These are phyloP conservation scores for Podila epicladia DNA, from an alignment of 192 early-diverging fungal genomes.

Conservation along the genomic window DNA sequence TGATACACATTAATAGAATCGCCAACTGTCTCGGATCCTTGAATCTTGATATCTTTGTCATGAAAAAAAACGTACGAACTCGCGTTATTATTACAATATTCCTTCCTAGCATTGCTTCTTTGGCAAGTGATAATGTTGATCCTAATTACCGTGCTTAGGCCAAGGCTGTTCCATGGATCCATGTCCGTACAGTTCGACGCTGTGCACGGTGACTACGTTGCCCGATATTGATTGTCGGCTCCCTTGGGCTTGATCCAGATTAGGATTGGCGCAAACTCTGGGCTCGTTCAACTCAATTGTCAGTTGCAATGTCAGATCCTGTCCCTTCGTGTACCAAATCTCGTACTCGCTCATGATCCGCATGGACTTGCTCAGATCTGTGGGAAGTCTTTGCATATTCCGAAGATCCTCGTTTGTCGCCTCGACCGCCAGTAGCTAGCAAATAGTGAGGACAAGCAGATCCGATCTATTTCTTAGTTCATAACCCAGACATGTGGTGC, in stretches of 20 bases:
- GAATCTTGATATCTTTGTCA: neutral
- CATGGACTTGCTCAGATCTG: neutral
- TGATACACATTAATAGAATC: neutral
- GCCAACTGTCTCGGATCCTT: neutral
- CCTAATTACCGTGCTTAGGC: neutral
- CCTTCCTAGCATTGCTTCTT: neutral
- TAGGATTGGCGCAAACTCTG: neutral
- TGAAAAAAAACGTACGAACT: neutral
- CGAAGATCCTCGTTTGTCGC: neutral
- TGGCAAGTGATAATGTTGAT: too few species aligned
- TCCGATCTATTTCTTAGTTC: neutral
- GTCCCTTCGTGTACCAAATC: neutral
- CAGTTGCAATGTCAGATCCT: neutral
- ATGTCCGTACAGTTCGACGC: neutral
- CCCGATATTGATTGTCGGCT: neutral
- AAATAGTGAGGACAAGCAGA: too few species aligned
- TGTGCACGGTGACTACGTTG: neutral
- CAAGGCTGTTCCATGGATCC: neutral
- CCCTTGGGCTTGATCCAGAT: neutral
- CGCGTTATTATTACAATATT: neutral
- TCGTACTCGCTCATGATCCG: neutral
- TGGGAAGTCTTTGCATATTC: neutral
- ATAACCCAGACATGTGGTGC: neutral
- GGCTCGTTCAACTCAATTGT: neutral
- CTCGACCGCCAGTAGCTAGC: neutral